Evolutionary conservation across 2,329 filamentous ascomycete genomes (phyloP).

Genomic region (Botrytis fragariae): DNA sequence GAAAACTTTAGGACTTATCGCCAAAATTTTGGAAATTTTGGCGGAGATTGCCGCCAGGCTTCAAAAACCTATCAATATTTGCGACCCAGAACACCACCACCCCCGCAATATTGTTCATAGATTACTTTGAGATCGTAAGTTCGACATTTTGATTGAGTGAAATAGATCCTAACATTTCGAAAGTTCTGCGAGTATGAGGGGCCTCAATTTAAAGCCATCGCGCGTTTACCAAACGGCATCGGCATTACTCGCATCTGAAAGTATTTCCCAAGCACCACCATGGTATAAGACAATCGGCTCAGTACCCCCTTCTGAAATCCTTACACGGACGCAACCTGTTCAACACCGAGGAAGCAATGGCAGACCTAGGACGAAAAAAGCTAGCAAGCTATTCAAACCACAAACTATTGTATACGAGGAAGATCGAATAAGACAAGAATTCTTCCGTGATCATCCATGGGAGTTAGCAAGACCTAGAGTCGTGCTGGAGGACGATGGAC

Average conservation of each 20-base stretch:
- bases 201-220: slow-evolving; percentile 42
- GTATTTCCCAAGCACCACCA: slow-evolving; percentile 40
- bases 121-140: slow-evolving; percentile 11
- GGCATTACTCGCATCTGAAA: slow-evolving; percentile 45
- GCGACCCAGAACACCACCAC: slow-evolving; percentile 11
- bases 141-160: not conserved
- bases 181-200: slow-evolving; percentile 30
- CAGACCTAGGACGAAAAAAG: slow-evolving; percentile 50
- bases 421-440: slow-evolving; percentile 74
- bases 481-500: slow-evolving; percentile 80
- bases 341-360: slow-evolving; percentile 42
- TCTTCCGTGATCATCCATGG: slow-evolving; percentile 96
- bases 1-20: slow-evolving; percentile 16
- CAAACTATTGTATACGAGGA: slow-evolving; percentile 77
- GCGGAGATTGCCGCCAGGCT: slow-evolving; percentile 15
- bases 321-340: slow-evolving; percentile 52
- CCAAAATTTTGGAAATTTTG: slow-evolving; percentile 14
- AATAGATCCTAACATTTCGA: not conserved
- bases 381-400: slow-evolving; percentile 78
- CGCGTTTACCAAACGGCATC: slow-evolving; percentile 49
- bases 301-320: slow-evolving; percentile 55
- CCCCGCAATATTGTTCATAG: slow-evolving; percentile 10
- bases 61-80: slow-evolving; percentile 17
- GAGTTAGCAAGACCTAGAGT: slow-evolving; percentile 86
- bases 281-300: slow-evolving; percentile 38